Evolutionary conservation across 2,329 filamentous ascomycete genomes (phyloP), one percentile per base, ranked within the genome.

Genomic region (Aspergillus candidus): DNA sequence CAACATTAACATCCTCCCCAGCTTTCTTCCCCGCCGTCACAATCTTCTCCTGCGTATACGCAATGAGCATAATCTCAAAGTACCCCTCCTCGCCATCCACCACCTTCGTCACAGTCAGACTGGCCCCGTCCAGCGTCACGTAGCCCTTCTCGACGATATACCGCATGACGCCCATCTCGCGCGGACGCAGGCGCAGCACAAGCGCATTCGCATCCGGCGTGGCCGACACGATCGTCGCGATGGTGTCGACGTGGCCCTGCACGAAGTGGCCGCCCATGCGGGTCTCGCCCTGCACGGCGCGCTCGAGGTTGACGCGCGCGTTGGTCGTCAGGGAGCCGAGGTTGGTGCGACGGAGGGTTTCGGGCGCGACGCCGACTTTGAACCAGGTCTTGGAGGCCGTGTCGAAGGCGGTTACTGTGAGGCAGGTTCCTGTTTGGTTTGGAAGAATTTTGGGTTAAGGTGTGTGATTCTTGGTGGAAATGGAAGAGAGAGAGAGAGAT

Each of bases 251-350:
- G 67, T 98, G 93, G 33, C 93, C 93, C 71, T 98, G 94, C 29
- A 97, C 91, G 60, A 97, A 95, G 71, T 98, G 93, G 0, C 93
- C 93, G 37, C 94, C 93, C 88, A 98, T 97, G 43, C 93, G 87
- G 36, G 91, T 96, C 58, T 86, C 80, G 4, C 89, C 88, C 13
- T 86, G 84, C 42, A 98, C 90, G 3, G 93, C 91, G 12, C 93
- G 83, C 74, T 98, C 93, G 41, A 98, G 83, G 68, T 98, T 98
- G 53, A 97, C 90, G 15, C 72, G 74, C 48, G 82, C 85, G 34
- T 74, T 74, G 48, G 79, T 64, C 38, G 71, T 68, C 41, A 98
- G 76, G 14, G 73, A 73, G 50, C 90, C 91, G n/a, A 98, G 81
- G 71, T 97, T 94, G 47, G 94, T 98, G 46, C 94, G 82, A 46